Evolutionary conservation across 139 green algal genomes (phyloP).

Genomic region (Coelastrella sp.): DNA sequence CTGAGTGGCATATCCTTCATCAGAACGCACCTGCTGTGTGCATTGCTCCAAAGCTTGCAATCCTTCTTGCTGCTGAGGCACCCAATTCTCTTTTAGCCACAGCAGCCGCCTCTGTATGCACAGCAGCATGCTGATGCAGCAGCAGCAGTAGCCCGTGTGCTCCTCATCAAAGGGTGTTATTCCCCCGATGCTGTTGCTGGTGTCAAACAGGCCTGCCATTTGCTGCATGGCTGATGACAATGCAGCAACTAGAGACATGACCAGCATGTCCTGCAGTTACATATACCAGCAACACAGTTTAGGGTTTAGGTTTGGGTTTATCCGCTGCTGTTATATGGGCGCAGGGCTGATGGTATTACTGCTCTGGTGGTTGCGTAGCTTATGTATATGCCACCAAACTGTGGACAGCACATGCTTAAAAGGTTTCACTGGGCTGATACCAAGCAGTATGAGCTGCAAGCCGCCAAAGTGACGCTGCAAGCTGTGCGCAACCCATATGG

Average conservation of each 20-base stretch:
- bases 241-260: not conserved
- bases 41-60: not conserved
- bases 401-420: too few relatives aligned
- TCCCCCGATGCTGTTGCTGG: not conserved
- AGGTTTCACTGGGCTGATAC: too few relatives aligned
- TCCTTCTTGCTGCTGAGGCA: not conserved
- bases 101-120: slow-evolving; percentile 12
- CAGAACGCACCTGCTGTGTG: not conserved
- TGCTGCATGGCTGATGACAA: not conserved
- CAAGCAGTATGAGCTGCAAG: too few relatives aligned
- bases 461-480: too few relatives aligned
- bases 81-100: not conserved
- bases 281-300: too few relatives aligned
- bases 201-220: not conserved
- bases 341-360: too few relatives aligned
- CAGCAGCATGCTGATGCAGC: slow-evolving; percentile 23
- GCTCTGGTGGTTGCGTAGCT: too few relatives aligned
- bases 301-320: too few relatives aligned
- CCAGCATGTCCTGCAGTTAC: not conserved
- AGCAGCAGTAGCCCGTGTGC: not conserved
- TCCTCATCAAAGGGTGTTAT: not conserved
- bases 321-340: too few relatives aligned
- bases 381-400: too few relatives aligned
- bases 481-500: too few relatives aligned
- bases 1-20: too few relatives aligned